phyloP scores from a whole-genome alignment of 441 rosid species.

The Raphanus hybrid region DNA sequence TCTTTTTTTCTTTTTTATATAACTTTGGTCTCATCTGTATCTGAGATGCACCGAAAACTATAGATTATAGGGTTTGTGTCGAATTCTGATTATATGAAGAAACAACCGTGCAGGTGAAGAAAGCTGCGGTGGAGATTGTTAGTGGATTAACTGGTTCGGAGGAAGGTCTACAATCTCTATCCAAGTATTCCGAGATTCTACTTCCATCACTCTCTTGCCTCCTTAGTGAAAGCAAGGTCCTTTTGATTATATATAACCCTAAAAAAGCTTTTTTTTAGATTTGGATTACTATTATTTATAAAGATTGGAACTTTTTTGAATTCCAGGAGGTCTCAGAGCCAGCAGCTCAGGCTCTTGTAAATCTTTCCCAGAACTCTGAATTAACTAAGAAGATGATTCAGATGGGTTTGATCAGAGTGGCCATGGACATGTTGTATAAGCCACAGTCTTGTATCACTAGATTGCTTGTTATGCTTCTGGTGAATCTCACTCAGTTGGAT shows the following conservation, averaged over 20 bases:
- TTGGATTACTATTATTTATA: slow-evolving; percentile 30
- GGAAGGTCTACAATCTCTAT: slow-evolving; percentile 77
- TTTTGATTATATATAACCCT: background rate
- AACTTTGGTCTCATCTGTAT: slow-evolving; percentile 23
- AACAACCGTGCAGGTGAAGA: slow-evolving; percentile 63
- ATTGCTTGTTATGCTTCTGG: slow-evolving; percentile 86
- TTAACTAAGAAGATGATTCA: slow-evolving; percentile 70
- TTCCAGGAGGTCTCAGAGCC: slow-evolving; percentile 89
- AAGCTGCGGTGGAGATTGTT: slow-evolving; percentile 85
- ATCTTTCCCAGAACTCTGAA: slow-evolving; percentile 76
- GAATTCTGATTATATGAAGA: slow-evolving; percentile 19
- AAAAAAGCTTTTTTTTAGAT: background rate
- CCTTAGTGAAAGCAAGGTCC: slow-evolving; percentile 72
- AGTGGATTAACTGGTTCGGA: slow-evolving; percentile 86
- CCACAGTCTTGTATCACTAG: slow-evolving; percentile 60
- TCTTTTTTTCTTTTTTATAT: background rate
- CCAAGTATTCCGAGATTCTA: slow-evolving; percentile 52
- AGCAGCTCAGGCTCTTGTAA: slow-evolving; percentile 84
- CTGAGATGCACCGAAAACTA: background rate
- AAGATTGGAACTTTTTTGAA: slow-evolving; percentile 6
- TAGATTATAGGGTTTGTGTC: slow-evolving; percentile 20
- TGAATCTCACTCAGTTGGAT: slow-evolving; percentile 85
- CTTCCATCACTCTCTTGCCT: slow-evolving; percentile 69
- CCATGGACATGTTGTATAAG: slow-evolving; percentile 73
- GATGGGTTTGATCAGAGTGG: slow-evolving; percentile 62